Conservation (phyloP, 2,329 filamentous ascomycete species). For the Epichloe gansuensis region DNA sequence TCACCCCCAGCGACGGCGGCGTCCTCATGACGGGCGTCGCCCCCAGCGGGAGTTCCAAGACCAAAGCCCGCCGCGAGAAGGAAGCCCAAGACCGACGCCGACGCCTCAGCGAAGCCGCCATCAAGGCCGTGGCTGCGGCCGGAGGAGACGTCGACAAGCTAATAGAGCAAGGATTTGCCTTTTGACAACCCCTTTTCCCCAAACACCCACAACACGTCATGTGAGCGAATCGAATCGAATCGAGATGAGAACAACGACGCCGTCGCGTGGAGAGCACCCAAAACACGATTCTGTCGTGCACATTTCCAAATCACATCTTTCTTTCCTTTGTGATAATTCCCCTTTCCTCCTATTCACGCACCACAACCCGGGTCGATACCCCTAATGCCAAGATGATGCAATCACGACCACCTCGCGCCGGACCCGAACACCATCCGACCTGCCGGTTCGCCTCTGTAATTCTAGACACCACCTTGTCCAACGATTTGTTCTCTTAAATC, state of each 20-base stretch:
- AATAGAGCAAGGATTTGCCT: conserved; percentile 35
- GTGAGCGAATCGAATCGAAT: too few relatives aligned
- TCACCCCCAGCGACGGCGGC: conserved; percentile 65
- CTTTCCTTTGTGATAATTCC: too few relatives aligned
- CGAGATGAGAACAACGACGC: too few relatives aligned
- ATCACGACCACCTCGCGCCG: too few relatives aligned
- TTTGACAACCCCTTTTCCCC: conserved; percentile 14
- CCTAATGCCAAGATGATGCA: background rate
- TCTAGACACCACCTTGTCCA: too few relatives aligned
- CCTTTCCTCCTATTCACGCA: too few relatives aligned
- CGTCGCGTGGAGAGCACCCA: too few relatives aligned
- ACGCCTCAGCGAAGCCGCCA: conserved; percentile 53
- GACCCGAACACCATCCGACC: too few relatives aligned
- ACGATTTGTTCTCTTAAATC: too few relatives aligned
- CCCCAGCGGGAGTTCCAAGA: conserved; percentile 82
- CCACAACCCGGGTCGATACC: background rate
- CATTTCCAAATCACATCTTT: background rate
- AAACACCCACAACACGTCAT: background rate
- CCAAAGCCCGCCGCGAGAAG: conserved; percentile 81
- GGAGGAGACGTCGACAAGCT: conserved; percentile 52
- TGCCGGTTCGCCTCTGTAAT: too few relatives aligned
- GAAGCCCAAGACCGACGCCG: conserved; percentile 69
- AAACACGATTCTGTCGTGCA: too few relatives aligned
- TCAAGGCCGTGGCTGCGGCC: conserved; percentile 55
- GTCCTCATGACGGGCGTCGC: conserved; percentile 82